A percentile compares a stretch with the other conserved stretches of the same genome.
phyloP scores from a whole-genome alignment of 805 yeast genomes.

The Barnettozyma sucrosica region DNA sequence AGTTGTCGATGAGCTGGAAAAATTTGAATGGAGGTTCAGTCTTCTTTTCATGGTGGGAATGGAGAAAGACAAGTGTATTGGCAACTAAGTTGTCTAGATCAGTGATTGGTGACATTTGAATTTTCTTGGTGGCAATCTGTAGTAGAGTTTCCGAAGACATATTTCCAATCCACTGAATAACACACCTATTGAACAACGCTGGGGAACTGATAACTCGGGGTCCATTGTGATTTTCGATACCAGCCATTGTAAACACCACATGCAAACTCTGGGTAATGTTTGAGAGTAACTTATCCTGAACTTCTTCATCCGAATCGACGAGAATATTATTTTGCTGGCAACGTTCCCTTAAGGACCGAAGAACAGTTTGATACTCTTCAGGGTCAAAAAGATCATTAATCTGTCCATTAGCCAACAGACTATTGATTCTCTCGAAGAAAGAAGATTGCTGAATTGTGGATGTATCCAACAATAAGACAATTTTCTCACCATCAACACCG shows the following conservation, averaged over 20 bases:
- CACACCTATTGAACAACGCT: conserved; percentile 86
- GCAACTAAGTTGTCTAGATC: conserved; percentile 42
- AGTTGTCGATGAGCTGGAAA: conserved; percentile 42
- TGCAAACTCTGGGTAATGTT: conserved; percentile 71
- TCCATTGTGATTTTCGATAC: conserved; percentile 32
- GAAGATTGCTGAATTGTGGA: conserved; percentile 69
- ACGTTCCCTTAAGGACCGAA: conserved; percentile 50
- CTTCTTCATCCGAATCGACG: conserved; percentile 62
- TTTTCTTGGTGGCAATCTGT: conserved; percentile 42
- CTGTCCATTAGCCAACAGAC: conserved; percentile 88
- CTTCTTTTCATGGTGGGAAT: conserved; percentile 25
- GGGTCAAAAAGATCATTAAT: conserved; percentile 84
- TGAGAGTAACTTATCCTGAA: conserved; percentile 66
- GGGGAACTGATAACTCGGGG: conserved; percentile 68
- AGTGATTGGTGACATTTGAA: conserved; percentile 49
- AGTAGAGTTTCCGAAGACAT: conserved; percentile 54
- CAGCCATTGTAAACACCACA: conserved; percentile 71
- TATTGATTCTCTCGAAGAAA: conserved; percentile 87
- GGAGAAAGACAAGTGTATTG: conserved; percentile 42
- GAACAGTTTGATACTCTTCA: conserved; percentile 52
- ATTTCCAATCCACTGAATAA: conserved; percentile 80
- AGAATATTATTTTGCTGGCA: conserved; percentile 55
- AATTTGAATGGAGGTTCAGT: conserved; percentile 48
- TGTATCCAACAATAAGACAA: conserved; percentile 77
- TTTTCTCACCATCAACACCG: conserved; percentile 50